Base-by-base conservation (phyloP, 1,284 basidiomycete species). In the Papiliotrema fonsecae region DNA sequence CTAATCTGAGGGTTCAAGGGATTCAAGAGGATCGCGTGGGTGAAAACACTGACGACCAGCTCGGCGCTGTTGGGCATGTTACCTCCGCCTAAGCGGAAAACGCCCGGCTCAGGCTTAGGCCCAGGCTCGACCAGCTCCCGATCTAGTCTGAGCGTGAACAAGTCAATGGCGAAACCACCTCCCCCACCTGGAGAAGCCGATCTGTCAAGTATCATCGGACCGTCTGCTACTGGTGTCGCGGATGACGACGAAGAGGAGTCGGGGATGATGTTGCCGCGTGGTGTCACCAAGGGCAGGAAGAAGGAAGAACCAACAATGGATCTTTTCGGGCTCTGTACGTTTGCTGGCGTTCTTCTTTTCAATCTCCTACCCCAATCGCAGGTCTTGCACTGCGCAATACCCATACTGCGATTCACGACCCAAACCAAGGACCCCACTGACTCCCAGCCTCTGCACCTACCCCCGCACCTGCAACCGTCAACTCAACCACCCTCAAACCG, bases 1-100 rank as follows among this genome's bases (percentile, higher is more conserved):
- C n/a, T n/a, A n/a, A n/a, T n/a, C n/a, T n/a, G n/a, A n/a, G n/a
- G n/a, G n/a, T n/a, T n/a, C n/a, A n/a, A n/a, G n/a, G n/a, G n/a
- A n/a, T n/a, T n/a, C n/a, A n/a, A n/a, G n/a, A n/a, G n/a, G n/a
- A n/a, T n/a, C 26, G 10, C n/a, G n/a, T 40, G 19, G 25, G 18
- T 27, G 6, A 21, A 9, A n/a, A 10, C 16, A 34, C 32, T 30
- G 18, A 28, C 18, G 26, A 14, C 16, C 47, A 71, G 70, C 6
- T 70, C 70, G 5, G 50, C 67, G 2, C 49, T 74, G 40, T 50
- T 74, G 7, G 68, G 67, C 10, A 70, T 74, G 70, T 54, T 74
- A 10, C 72, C 72, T 0, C 56, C 71, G 38, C 72, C 72, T 2
- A 74, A 74, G 51, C 57, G 72, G 22, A 69, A 70, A 50, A 62